Base-by-base conservation (phyloP, 1,284 basidiomycete genomes). In the Apiotrichum montevideense region DNA sequence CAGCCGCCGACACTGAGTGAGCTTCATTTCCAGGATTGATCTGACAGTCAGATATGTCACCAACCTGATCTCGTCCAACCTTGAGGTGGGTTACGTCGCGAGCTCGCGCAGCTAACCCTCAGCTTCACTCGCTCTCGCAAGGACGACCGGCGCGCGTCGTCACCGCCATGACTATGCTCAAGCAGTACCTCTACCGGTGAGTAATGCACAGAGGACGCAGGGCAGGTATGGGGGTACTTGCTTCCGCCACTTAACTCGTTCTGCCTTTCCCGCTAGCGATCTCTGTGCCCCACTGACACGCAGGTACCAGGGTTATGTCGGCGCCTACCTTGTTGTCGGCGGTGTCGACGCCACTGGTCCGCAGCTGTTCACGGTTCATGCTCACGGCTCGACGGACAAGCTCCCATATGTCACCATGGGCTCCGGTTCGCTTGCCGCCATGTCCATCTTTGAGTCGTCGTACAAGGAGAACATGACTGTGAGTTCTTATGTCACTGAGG, bases 391-490 rank as follows among this genome's bases (percentile, higher is more conserved):
- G 14, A 98, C 96, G 0, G 96, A 98, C 79, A 98, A 98, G 78
- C 82, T 99, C 37, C 96, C 96, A 0, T 99, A 97, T 69, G 95
- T 98, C 35, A 98, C 96, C 0, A 98, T 98, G 95, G 96, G 96
- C 37, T 93, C 89, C 4, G 96, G 96, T 60, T 88, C 85, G 67
- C 81, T 98, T 50, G 96, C 96, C 2, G 96, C 95, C 32, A 99
- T 99, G 96, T 91, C 94, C 13, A 88, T 98, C 11, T 98, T 99
- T 67, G 96, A 99, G 75, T 85, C 83, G 54, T 76, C 81, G 11
- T 99, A 93, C 93, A 82, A 81, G 69, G 82, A 90, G 43, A 80
- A 90, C 72, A 85, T 98, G 85, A 82, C 84, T 67, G 88, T 90
- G 59, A 66, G 83, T 71, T 21, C 21, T 21, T 21, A 21, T 21